Evolutionary conservation across 352 stramenopile genomes (phyloP).

Genomic region (Globisporangium echinulatum): DNA sequence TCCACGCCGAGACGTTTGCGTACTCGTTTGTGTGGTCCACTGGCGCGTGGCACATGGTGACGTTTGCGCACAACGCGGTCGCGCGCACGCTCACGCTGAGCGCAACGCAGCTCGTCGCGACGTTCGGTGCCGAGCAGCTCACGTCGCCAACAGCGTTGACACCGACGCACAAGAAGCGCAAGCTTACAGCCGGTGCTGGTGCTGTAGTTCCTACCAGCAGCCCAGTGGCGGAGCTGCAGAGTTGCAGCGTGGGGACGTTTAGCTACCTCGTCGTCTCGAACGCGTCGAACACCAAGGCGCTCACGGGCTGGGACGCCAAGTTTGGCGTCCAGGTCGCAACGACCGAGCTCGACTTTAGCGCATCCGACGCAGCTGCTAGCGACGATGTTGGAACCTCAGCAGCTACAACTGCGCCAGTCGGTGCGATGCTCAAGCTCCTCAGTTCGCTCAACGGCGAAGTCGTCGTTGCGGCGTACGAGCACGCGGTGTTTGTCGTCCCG

Average conservation of each 20-base stretch:
- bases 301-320: constrained; percentile 67
- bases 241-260: constrained; percentile 35
- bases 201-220: neutral
- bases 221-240: constrained; percentile 18
- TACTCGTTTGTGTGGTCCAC: constrained; percentile 59
- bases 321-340: constrained; percentile 61
- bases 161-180: constrained; percentile 57
- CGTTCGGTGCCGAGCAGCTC: constrained; percentile 18
- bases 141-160: constrained; percentile 5
- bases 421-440: constrained; percentile 39
- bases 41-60: constrained; percentile 49
- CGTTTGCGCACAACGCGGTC: constrained; percentile 42
- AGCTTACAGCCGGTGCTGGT: constrained; percentile 25
- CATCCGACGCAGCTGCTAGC: neutral
- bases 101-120: constrained; percentile 34
- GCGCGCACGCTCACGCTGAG: constrained; percentile 32
- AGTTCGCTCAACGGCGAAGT: constrained; percentile 51
- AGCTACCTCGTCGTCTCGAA: constrained; percentile 52
- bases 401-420: constrained; percentile 21
- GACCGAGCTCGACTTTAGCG: constrained; percentile 31
- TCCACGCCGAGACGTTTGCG: constrained; percentile 65
- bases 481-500: constrained; percentile 53
- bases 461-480: constrained; percentile 57
- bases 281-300: constrained; percentile 25
- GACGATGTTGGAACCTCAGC: neutral